These are phyloP conservation scores for Lophium mytilinum DNA, from an alignment of 495 filamentous ascomycete genomes.

Conservation along the genomic window DNA sequence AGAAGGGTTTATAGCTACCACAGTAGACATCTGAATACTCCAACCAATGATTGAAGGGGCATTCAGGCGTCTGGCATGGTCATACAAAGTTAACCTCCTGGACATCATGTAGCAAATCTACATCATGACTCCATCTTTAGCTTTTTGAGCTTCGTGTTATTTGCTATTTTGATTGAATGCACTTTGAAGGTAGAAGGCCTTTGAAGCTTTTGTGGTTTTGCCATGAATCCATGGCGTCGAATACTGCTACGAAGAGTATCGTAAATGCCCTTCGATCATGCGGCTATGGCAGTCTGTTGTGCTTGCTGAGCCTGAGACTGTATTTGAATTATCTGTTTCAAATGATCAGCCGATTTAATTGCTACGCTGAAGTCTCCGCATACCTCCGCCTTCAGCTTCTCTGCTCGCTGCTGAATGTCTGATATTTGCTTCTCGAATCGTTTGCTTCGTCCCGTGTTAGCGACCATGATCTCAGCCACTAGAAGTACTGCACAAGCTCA, in stretches of 20 bases:
- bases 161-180: too few species aligned
- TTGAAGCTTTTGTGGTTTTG: not conserved
- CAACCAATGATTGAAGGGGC: too few species aligned
- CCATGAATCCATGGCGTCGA: not conserved
- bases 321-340: conserved; percentile 30
- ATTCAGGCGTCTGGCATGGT: too few species aligned
- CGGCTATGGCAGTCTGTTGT: conserved; percentile 6
- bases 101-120: too few species aligned
- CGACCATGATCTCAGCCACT: conserved; percentile 1
- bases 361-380: conserved; percentile 4
- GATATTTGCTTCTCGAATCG: conserved; percentile 76
- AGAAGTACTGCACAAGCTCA: conserved; percentile 35
- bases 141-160: too few species aligned
- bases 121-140: too few species aligned
- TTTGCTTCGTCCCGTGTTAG: conserved; percentile 46
- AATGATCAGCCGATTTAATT: not conserved
- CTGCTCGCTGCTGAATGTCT: conserved; percentile 69
- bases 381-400: conserved; percentile 70
- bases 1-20: too few species aligned
- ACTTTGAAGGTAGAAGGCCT: too few species aligned
- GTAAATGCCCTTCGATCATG: not conserved
- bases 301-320: conserved; percentile 24
- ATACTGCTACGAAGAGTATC: not conserved
- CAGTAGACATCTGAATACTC: too few species aligned
- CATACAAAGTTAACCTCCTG: too few species aligned